phyloP scores from a whole-genome alignment of 129 eudicot genomes.

The Flaveria brownii region DNA sequence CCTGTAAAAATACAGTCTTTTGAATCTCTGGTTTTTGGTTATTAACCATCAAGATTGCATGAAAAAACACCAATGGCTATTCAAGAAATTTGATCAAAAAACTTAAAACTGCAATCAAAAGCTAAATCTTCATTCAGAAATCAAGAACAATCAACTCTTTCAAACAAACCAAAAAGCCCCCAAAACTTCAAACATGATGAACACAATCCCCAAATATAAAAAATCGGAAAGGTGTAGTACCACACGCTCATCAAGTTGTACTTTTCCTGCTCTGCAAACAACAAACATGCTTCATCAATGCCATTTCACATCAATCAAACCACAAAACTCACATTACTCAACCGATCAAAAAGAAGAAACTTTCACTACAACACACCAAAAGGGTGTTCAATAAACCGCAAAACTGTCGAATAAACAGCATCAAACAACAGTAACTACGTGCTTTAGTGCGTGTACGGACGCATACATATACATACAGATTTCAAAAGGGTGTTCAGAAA shows the following conservation, averaged over 20 bases:
- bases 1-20: background rate
- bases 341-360: slow-evolving; percentile 33
- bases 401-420: slow-evolving; percentile 19
- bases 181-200: slow-evolving; percentile 5
- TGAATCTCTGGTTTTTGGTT: background rate
- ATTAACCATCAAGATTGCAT: slow-evolving; percentile 7
- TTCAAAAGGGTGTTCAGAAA: slow-evolving; percentile 32
- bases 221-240: slow-evolving; percentile 25
- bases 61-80: background rate
- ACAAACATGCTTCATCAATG: slow-evolving; percentile 36
- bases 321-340: slow-evolving; percentile 39
- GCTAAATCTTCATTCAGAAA: slow-evolving; percentile 25
- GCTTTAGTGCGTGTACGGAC: slow-evolving; percentile 25
- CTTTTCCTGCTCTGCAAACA: slow-evolving; percentile 23
- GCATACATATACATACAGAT: background rate
- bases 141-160: slow-evolving; percentile 15
- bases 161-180: background rate
- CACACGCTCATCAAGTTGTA: slow-evolving; percentile 32
- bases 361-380: slow-evolving; percentile 27
- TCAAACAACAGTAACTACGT: background rate
- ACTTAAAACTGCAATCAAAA: slow-evolving; percentile 8
- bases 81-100: slow-evolving; percentile 15
- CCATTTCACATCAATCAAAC: slow-evolving; percentile 26
- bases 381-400: slow-evolving; percentile 27
- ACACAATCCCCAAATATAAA: slow-evolving; percentile 14